Percentiles rank a stretch among this genome's conserved stretches.
phyloP scores from a whole-genome alignment of 768 basidiomycete species.

The Lactarius trivialis region DNA sequence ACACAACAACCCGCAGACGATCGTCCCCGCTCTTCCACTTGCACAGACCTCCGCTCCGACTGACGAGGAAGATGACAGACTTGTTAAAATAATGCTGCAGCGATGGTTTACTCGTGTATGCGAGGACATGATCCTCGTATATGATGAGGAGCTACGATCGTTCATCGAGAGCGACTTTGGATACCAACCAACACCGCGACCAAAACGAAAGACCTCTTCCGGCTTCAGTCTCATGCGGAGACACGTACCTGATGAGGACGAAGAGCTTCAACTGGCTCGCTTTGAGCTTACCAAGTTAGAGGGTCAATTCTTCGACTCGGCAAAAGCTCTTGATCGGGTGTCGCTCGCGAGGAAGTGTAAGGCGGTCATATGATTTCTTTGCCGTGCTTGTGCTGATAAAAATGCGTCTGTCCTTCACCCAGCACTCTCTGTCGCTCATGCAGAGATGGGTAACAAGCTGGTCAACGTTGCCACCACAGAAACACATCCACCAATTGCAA shows the following conservation, averaged over 20 bases:
- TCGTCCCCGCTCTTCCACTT: slow-evolving; percentile 92
- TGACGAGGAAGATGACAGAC: slow-evolving; percentile 96
- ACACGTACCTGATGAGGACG: slow-evolving; percentile 88
- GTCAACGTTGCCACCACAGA: slow-evolving; percentile 87
- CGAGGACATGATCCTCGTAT: slow-evolving; percentile 80
- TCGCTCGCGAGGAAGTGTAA: slow-evolving; percentile 73
- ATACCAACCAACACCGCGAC: slow-evolving; percentile 77
- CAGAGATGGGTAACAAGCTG: slow-evolving; percentile 92
- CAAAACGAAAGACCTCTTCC: slow-evolving; percentile 62
- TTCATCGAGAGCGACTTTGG: slow-evolving; percentile 99
- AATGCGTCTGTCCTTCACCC: slow-evolving; percentile 16
- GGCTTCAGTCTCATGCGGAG: slow-evolving; percentile 74
- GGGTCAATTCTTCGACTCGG: slow-evolving; percentile 85
- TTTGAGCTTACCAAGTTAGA: slow-evolving; percentile 91
- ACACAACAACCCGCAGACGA: slow-evolving; percentile 90
- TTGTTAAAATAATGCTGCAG: slow-evolving; percentile 92
- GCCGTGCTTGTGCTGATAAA: slow-evolving; percentile 15
- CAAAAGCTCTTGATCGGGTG: slow-evolving; percentile 84
- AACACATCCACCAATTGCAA: slow-evolving; percentile 75
- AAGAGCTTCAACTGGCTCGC: slow-evolving; percentile 82
- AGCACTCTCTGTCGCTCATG: slow-evolving; percentile 74
- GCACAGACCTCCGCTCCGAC: slow-evolving; percentile 94
- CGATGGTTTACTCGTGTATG: slow-evolving; percentile 90
- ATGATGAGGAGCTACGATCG: slow-evolving; percentile 89
- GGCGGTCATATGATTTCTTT: slow-evolving; percentile 11